A percentile compares a stretch with the other conserved stretches of the same genome.
Conservation (phyloP, 2,329 filamentous ascomycete species). For the Rutstroemia sp. region DNA sequence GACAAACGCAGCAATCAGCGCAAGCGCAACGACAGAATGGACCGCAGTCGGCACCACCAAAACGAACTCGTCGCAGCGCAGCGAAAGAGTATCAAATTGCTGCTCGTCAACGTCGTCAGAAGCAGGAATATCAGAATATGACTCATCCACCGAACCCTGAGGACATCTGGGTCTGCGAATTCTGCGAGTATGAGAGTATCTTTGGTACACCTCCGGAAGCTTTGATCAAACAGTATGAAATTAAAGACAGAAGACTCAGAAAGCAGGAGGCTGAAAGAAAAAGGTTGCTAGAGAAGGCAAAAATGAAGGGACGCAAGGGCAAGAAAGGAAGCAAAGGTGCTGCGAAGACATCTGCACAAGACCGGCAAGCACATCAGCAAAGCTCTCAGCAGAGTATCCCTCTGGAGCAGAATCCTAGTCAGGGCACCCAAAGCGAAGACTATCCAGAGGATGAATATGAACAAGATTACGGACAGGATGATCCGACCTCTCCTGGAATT, state of each 20-base stretch:
- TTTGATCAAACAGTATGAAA: conserved; percentile 85
- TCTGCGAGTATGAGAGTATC: conserved; percentile 95
- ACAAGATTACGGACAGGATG: conserved; percentile 32
- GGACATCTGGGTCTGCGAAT: conserved; percentile 93
- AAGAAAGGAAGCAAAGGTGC: conserved; percentile 67
- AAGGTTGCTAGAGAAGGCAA: conserved; percentile 81
- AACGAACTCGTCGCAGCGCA: conserved; percentile 58
- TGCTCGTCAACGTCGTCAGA: conserved; percentile 68
- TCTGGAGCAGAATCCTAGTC: conserved; percentile 25
- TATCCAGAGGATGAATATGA: conserved; percentile 42
- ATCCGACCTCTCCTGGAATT: not conserved
- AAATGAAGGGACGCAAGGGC: conserved; percentile 84
- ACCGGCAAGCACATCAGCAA: conserved; percentile 23
- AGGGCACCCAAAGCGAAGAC: conserved; percentile 41
- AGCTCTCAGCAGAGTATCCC: conserved; percentile 32
- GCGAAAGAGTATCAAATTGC: conserved; percentile 67
- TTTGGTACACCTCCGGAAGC: conserved; percentile 82
- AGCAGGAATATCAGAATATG: conserved; percentile 70
- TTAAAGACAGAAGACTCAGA: conserved; percentile 81
- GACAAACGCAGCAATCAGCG: conserved; percentile 27
- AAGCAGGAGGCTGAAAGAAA: conserved; percentile 81
- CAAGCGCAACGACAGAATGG: conserved; percentile 31
- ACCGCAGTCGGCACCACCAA: conserved; percentile 35
- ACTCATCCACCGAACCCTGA: conserved; percentile 63
- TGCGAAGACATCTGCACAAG: conserved; percentile 20